Percentiles rank a stretch among this genome's conserved stretches.
Evolutionary conservation across 2,329 filamentous ascomycete species (phyloP).

Genomic region (Curvularia spicifera): DNA sequence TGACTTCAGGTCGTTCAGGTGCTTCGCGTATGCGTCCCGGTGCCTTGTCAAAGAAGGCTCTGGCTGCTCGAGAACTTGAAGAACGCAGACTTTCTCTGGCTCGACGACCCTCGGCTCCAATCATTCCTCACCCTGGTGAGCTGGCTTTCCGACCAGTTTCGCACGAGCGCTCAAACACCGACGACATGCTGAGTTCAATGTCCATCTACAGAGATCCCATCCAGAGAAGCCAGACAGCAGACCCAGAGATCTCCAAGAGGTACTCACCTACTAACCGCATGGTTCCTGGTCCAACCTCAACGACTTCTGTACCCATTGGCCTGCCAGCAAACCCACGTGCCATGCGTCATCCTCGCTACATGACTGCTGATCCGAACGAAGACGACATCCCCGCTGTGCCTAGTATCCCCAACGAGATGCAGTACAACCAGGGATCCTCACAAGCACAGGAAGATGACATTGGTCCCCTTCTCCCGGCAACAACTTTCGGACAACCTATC

Average conservation of each 20-base stretch:
- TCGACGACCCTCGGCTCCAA: conserved; percentile 76
- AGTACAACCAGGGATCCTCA: conserved; percentile 30
- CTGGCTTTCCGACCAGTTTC: conserved; percentile 45
- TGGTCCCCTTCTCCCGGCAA: conserved; percentile 56
- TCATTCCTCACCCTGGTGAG: conserved; percentile 76
- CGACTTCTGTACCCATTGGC: conserved; percentile 67
- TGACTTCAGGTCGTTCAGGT: conserved; percentile 42
- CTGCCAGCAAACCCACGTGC: conserved; percentile 91
- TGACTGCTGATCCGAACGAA: conserved; percentile 61
- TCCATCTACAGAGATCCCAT: conserved; percentile 47
- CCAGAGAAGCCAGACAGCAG: conserved; percentile 69
- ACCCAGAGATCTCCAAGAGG: conserved; percentile 58
- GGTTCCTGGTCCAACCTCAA: conserved; percentile 50
- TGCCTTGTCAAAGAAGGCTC: conserved; percentile 52
- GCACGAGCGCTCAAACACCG: conserved; percentile 46
- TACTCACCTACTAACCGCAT: conserved; percentile 45
- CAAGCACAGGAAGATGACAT: conserved; percentile 50
- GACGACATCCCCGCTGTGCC: conserved; percentile 62
- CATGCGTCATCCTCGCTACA: conserved; percentile 80
- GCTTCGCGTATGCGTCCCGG: conserved; percentile 31
- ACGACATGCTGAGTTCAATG: conserved; percentile 51
- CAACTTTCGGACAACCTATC: conserved; percentile 54
- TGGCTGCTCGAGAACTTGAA: conserved; percentile 79
- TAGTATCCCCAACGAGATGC: conserved; percentile 60
- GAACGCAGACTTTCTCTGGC: conserved; percentile 80